These are phyloP conservation scores for Xylaria castorea DNA, from an alignment of 495 filamentous ascomycete species.

Conservation along the genomic window DNA sequence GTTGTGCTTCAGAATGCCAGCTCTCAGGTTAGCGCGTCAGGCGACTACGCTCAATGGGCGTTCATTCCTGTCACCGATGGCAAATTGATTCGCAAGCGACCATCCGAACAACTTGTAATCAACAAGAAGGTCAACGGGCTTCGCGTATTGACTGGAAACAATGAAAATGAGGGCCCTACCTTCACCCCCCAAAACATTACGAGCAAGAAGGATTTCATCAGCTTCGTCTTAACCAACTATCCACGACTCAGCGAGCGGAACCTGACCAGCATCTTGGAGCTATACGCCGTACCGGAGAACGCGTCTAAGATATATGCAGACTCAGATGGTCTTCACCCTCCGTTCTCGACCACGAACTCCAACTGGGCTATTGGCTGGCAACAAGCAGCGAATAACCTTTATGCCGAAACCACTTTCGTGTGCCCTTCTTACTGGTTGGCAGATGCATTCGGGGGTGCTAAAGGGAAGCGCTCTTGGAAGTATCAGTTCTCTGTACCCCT, in stretches of 20 bases:
- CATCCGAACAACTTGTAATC: slow-evolving; percentile 59
- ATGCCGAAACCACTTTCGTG: slow-evolving; percentile 64
- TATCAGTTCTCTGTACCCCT: slow-evolving; percentile 67
- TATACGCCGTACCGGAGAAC: slow-evolving; percentile 52
- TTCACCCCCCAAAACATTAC: slow-evolving; percentile 61
- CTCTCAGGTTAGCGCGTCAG: slow-evolving; percentile 53
- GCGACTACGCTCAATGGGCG: slow-evolving; percentile 56
- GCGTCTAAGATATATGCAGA: slow-evolving; percentile 29
- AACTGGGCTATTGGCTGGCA: slow-evolving; percentile 41
- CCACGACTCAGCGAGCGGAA: slow-evolving; percentile 57
- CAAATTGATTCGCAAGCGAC: slow-evolving; percentile 58
- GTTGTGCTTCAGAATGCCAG: slow-evolving; percentile 63
- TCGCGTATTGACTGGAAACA: slow-evolving; percentile 34
- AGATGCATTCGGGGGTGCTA: slow-evolving; percentile 53
- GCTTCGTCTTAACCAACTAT: slow-evolving; percentile 54
- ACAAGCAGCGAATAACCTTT: slow-evolving; percentile 54
- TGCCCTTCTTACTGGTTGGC: slow-evolving; percentile 70
- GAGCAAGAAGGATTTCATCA: slow-evolving; percentile 50
- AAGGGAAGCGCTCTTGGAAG: slow-evolving; percentile 49
- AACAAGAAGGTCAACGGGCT: slow-evolving; percentile 46
- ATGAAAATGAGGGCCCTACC: slow-evolving; percentile 42
- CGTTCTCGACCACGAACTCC: slow-evolving; percentile 43
- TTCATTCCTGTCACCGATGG: slow-evolving; percentile 73
- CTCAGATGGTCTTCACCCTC: slow-evolving; percentile 38
- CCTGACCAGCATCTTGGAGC: slow-evolving; percentile 48